Evolutionary conservation across 345 rosid genomes (phyloP), one percentile per base, ranked within the genome.

Genomic region (Brassica juncea): DNA sequence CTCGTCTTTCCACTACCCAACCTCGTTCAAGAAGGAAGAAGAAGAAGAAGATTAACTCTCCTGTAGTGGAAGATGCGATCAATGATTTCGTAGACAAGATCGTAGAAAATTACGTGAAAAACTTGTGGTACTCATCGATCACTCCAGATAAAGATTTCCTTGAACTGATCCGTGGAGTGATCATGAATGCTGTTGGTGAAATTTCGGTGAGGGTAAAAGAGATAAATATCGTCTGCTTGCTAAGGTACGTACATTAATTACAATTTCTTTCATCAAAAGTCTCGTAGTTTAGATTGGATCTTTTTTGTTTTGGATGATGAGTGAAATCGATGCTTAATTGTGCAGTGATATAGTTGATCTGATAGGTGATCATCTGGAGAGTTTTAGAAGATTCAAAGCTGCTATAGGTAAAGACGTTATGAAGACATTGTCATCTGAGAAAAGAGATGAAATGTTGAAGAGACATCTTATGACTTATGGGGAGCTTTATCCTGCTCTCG

Each of bases 261-360:
- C 54, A 3, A 0, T 44, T 44, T 44, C 6, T 12, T 21, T 11
- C 54, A 11, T 44, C 54, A 44, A 44, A 44, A 11, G 15, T 39
- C 6, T 72, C 1, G 60, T 21, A 58, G 55, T 42, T 58, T 5
- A 2, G 15, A 10, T 16, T 68, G 19, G 23, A 21, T 21, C 23
- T 21, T 21, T 21, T 21, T 21, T 21, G 23, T 21, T 21, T 21
- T 21, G 23, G 39, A 52, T 55, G 52, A 11, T 3, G 23, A 19
- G 65, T 70, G 58, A 72, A 65, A 77, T 62, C 64, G 15, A 27
- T 66, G 14, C 71, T 25, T 84, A 25, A 62, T 77, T 61, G 80
- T 89, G 80, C 97, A 93, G 99, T 91, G 97, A 96, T 86, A 82
- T 90, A 82, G 85, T 96, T 77, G 95, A 96, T 86, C 82, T 96